A percentile compares a stretch with the other conserved stretches of the same genome.
Evolutionary conservation across 2,329 filamentous ascomycete species (phyloP).

Genomic region (Acrodontium crateriforme): DNA sequence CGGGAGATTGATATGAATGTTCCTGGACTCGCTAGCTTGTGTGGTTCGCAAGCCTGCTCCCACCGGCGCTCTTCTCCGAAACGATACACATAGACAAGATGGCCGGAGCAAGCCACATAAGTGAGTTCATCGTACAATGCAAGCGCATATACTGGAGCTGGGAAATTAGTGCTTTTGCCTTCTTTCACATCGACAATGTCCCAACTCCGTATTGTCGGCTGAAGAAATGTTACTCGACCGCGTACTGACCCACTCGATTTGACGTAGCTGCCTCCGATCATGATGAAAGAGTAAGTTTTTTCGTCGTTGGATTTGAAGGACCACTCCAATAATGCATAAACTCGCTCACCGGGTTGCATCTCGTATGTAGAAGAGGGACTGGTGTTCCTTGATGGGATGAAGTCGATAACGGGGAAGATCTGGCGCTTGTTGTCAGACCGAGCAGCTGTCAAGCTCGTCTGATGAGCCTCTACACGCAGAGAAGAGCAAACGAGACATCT

Average conservation of each 20-base stretch:
- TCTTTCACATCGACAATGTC: slow-evolving; percentile 36
- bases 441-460: slow-evolving; percentile 6
- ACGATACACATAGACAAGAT: slow-evolving; percentile 28
- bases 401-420: slow-evolving; percentile 32
- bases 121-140: slow-evolving; percentile 42
- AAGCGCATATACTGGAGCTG: slow-evolving; percentile 42
- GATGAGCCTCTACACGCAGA: neutral
- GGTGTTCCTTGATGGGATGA: slow-evolving; percentile 19
- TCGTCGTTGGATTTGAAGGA: slow-evolving; percentile 14
- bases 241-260: slow-evolving; percentile 18
- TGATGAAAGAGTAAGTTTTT: slow-evolving; percentile 47
- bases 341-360: slow-evolving; percentile 43
- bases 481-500: slow-evolving; percentile 37
- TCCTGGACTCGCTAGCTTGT: slow-evolving; percentile 23
- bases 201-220: slow-evolving; percentile 24
- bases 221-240: slow-evolving; percentile 34
- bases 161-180: slow-evolving; percentile 34
- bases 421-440: slow-evolving; percentile 22
- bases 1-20: slow-evolving; percentile 34
- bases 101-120: slow-evolving; percentile 36
- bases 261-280: slow-evolving; percentile 39
- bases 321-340: slow-evolving; percentile 54
- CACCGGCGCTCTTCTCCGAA: slow-evolving; percentile 20
- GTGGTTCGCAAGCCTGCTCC: slow-evolving; percentile 18
- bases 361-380: slow-evolving; percentile 15